phyloP scores from a whole-genome alignment of 345 rosid genomes.

The Brassica juncea region DNA sequence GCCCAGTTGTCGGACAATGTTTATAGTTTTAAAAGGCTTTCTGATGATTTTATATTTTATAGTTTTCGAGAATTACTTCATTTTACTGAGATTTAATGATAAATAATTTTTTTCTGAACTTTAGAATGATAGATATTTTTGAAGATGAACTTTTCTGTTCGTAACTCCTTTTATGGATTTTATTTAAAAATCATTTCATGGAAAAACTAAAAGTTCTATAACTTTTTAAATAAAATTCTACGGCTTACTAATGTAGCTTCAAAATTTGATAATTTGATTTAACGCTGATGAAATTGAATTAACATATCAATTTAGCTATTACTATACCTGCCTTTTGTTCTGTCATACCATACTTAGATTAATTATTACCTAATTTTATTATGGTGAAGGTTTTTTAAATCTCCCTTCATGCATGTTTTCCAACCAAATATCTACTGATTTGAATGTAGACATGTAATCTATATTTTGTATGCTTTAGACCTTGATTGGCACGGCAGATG shows the following conservation, averaged over 20 bases:
- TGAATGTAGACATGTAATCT: conserved; percentile 1
- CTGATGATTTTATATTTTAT: not conserved
- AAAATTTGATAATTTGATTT: not conserved
- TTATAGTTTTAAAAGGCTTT: not conserved
- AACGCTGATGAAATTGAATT: not conserved
- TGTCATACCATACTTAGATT: not conserved
- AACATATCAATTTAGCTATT: not conserved
- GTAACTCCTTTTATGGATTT: too few relatives aligned
- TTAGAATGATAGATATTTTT: not conserved
- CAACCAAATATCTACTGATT: conserved; percentile 22
- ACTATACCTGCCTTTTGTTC: not conserved
- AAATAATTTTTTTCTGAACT: not conserved
- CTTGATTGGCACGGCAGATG: too few relatives aligned
- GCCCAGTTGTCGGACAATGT: conserved; percentile 28
- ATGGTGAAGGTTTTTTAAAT: not conserved
- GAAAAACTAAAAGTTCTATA: not conserved
- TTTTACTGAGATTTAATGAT: not conserved
- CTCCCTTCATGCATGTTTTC: not conserved
- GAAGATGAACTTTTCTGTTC: not conserved
- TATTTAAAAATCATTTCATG: not conserved
- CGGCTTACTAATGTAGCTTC: not conserved
- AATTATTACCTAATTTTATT: not conserved
- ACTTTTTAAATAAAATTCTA: not conserved
- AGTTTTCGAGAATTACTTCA: not conserved
- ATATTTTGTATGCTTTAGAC: not conserved